These are phyloP conservation scores for Pythium aristosporum DNA, from an alignment of 352 stramenopile species.

Conservation along the genomic window DNA sequence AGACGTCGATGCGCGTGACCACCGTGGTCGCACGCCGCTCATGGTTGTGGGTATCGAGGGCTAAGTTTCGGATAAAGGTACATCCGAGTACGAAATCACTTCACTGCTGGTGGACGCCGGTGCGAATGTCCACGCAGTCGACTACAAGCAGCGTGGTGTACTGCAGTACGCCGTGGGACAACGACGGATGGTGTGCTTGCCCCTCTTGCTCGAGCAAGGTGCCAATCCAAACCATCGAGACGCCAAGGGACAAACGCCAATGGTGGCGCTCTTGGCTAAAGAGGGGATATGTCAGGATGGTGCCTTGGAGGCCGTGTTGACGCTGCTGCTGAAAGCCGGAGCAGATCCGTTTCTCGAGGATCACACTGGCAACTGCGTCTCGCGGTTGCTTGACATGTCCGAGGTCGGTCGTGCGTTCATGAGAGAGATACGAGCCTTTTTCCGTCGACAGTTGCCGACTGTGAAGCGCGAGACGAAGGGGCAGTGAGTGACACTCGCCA, in stretches of 20 bases:
- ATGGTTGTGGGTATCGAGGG: not conserved
- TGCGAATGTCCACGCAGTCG: not conserved
- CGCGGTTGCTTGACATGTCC: not conserved
- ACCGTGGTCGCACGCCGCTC: not conserved
- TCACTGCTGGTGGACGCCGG: not conserved
- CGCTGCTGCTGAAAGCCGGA: not conserved
- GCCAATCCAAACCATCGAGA: slow-evolving; percentile 1
- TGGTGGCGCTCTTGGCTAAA: not conserved
- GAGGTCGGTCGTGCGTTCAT: not conserved
- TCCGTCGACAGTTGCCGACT: no score
- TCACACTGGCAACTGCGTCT: not conserved
- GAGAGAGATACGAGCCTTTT: no score
- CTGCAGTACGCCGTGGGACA: not conserved
- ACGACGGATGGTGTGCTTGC: not conserved
- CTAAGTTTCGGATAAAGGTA: no score
- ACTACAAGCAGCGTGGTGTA: not conserved
- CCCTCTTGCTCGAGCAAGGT: not conserved
- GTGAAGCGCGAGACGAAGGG: no score
- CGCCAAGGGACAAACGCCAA: not conserved
- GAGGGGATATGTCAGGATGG: not conserved
- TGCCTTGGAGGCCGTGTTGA: no score
- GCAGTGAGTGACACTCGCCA: no score
- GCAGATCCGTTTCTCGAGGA: not conserved
- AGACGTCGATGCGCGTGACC: not conserved
- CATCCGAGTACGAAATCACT: no score